Percentiles rank a stretch among this genome's conserved stretches.
phyloP scores from a whole-genome alignment of 306 rosid species.

The Medicago arabica region DNA sequence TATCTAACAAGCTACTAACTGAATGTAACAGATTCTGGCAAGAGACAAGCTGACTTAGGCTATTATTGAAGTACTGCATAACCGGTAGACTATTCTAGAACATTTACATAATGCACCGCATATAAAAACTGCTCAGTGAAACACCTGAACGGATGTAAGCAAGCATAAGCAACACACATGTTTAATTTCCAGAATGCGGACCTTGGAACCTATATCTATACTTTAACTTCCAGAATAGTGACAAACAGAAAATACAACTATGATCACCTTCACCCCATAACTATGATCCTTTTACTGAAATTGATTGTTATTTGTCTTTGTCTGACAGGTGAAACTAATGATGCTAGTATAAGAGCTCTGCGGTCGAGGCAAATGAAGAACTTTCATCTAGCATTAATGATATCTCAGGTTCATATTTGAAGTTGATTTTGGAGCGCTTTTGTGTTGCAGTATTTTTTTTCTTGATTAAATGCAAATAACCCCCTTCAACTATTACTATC shows the following conservation, averaged over 20 bases:
- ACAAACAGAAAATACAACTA: slow-evolving; percentile 13
- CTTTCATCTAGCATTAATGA: slow-evolving; percentile 85
- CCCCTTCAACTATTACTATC: slow-evolving; percentile 7
- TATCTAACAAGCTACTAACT: background rate
- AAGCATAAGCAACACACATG: slow-evolving; percentile 5
- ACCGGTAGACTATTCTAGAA: background rate
- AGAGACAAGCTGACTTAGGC: background rate
- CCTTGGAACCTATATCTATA: background rate
- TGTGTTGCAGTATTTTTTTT: slow-evolving; percentile 6
- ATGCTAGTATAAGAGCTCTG: slow-evolving; percentile 60
- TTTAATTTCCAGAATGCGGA: background rate
- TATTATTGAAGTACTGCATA: background rate
- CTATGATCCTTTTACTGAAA: too few species aligned
- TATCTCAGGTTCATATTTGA: slow-evolving; percentile 70
- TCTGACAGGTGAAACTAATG: slow-evolving; percentile 78
- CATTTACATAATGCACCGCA: background rate
- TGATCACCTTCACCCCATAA: slow-evolving; percentile 15
- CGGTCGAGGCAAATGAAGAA: slow-evolving; percentile 94
- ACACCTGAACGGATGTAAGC: background rate
- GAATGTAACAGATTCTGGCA: background rate
- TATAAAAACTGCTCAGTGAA: background rate
- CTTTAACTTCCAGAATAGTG: slow-evolving; percentile 2
- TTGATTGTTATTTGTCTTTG: slow-evolving; percentile 26
- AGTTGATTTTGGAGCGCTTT: slow-evolving; percentile 20
- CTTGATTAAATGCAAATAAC: background rate